Conservation (phyloP, 345 rosid genomes). For the Eucalyptus sideroxylon region DNA sequence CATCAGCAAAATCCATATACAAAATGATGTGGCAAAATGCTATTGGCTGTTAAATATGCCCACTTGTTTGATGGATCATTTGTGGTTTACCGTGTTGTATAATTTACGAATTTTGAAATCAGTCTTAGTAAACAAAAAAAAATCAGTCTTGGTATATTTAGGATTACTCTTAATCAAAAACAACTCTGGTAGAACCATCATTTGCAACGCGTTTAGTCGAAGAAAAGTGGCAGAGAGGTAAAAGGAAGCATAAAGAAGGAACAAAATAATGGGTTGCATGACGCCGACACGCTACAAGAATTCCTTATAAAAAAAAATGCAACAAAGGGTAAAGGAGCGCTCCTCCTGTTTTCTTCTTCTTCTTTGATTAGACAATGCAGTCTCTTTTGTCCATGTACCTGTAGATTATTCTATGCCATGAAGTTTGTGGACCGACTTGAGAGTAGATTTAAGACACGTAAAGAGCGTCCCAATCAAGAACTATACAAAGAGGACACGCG, state of each 20-base stretch:
- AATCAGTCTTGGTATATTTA: neutral
- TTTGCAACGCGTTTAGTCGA: neutral
- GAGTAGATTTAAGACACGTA: neutral
- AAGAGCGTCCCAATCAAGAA: neutral
- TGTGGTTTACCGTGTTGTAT: neutral
- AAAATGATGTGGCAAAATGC: neutral
- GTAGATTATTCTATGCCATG: neutral
- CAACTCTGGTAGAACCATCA: neutral
- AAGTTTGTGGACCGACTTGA: neutral
- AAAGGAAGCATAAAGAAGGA: neutral
- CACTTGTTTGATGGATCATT: neutral
- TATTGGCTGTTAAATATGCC: neutral
- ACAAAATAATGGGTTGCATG: neutral
- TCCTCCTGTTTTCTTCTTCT: neutral
- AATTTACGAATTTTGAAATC: neutral
- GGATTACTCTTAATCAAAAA: neutral
- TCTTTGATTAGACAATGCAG: neutral
- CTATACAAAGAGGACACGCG: neutral
- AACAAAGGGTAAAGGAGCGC: neutral
- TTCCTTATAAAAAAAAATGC: neutral
- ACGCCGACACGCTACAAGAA: neutral
- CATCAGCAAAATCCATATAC: neutral
- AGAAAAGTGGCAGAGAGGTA: neutral
- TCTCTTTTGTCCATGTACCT: neutral
- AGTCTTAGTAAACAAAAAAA: neutral